phyloP scores from a whole-genome alignment of 176 grass and related monocot genomes.

The Raddia distichophylla region DNA sequence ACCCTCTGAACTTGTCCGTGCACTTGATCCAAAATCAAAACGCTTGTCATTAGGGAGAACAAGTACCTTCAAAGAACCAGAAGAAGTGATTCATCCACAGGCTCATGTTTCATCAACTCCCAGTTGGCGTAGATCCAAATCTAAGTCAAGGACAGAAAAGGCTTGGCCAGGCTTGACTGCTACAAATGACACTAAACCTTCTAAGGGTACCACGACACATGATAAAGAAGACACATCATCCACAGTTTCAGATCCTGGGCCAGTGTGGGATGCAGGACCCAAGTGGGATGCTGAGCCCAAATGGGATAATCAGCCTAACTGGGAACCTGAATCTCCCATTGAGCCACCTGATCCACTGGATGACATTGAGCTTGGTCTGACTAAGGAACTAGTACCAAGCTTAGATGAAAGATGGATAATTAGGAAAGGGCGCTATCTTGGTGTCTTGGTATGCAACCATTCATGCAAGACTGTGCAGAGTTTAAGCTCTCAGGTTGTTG shows the following conservation, averaged over 20 bases:
- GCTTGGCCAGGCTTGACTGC: conserved; percentile 53
- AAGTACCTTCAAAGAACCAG: conserved; percentile 73
- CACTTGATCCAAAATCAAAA: conserved; percentile 82
- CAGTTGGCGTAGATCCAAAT: conserved; percentile 89
- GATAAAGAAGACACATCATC: conserved; percentile 96
- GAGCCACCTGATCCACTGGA: conserved; percentile 53
- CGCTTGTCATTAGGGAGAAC: conserved; percentile 78
- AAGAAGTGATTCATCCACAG: conserved; percentile 90
- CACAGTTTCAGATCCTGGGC: conserved; percentile 92
- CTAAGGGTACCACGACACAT: conserved; percentile 58
- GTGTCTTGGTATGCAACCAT: conserved; percentile 98
- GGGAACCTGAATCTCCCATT: conserved; percentile 71
- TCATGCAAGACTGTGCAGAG: conserved; percentile 98
- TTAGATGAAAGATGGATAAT: conserved; percentile 94
- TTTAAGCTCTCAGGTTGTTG: conserved; percentile 96
- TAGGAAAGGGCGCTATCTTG: conserved; percentile 80
- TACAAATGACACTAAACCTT: conserved; percentile 64
- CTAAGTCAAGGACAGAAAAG: conserved; percentile 83
- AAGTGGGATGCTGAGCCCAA: conserved; percentile 86
- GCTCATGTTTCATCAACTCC: conserved; percentile 74
- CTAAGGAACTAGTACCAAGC: conserved; percentile 83
- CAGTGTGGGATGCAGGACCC: conserved; percentile 83
- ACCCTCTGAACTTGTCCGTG: conserved; percentile 86
- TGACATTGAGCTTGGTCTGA: conserved; percentile 67
- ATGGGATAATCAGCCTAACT: conserved; percentile 73